Percentiles rank a stretch among this genome's conserved stretches.
Conservation (phyloP, 345 rosid genomes). For the Citrus reticulata region DNA sequence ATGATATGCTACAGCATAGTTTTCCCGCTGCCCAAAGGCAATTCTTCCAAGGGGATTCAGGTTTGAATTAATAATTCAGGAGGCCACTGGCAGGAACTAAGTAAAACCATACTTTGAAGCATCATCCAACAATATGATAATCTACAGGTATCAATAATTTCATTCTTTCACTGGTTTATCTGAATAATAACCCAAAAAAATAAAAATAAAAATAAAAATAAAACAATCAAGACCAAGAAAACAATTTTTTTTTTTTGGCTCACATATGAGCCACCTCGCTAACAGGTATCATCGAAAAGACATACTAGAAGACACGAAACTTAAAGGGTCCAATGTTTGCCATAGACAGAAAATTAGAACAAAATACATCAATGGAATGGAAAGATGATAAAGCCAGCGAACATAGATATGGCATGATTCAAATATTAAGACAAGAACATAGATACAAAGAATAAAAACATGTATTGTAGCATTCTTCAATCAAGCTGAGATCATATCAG, state of each 20-base stretch:
- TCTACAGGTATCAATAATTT: background rate
- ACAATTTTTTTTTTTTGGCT: background rate
- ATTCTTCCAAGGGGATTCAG: background rate
- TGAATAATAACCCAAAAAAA: too few relatives aligned
- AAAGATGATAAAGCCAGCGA: background rate
- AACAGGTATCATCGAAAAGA: background rate
- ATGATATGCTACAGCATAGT: background rate
- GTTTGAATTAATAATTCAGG: background rate
- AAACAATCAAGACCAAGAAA: background rate
- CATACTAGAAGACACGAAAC: background rate
- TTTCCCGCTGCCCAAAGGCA: background rate
- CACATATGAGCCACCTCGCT: background rate
- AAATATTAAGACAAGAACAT: background rate
- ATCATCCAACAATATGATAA: background rate
- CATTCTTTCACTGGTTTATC: background rate
- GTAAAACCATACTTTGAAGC: background rate
- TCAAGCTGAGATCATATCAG: background rate
- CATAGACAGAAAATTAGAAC: background rate
- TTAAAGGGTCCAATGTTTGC: background rate
- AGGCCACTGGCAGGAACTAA: background rate
- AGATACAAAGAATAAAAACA: background rate
- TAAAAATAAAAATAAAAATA: too few relatives aligned
- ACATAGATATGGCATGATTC: background rate
- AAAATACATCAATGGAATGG: background rate
- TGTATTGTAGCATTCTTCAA: background rate